Evolutionary conservation across 306 rosid genomes (phyloP).

Genomic region (Mimosa pudica): DNA sequence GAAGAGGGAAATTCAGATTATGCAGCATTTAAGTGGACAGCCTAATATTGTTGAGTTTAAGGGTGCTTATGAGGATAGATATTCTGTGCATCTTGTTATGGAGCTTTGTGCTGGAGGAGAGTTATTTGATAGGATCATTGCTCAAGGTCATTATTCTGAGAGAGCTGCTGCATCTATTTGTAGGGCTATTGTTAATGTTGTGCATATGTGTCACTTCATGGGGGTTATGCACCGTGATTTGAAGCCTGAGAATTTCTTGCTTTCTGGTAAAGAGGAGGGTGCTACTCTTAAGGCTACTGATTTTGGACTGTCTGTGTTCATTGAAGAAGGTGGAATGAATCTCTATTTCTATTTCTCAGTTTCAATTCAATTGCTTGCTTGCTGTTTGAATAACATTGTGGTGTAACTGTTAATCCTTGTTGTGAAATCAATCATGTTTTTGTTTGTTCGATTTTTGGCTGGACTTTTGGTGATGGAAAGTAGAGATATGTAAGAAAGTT

Average conservation of each 20-base stretch:
- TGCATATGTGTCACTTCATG: slow-evolving; percentile 86
- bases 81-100: slow-evolving; percentile 87
- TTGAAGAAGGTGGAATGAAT: slow-evolving; percentile 64
- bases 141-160: slow-evolving; percentile 83
- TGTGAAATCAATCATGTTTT: slow-evolving; percentile 9
- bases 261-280: slow-evolving; percentile 60
- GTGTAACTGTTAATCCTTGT: slow-evolving; percentile 7
- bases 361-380: slow-evolving; percentile 12
- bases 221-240: slow-evolving; percentile 93
- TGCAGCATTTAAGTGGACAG: slow-evolving; percentile 94
- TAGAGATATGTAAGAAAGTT: background rate
- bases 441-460: background rate
- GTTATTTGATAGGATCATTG: slow-evolving; percentile 84
- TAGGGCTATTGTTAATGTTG: slow-evolving; percentile 74
- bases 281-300: slow-evolving; percentile 87
- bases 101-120: slow-evolving; percentile 94
- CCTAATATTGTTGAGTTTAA: slow-evolving; percentile 79
- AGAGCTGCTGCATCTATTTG: slow-evolving; percentile 73
- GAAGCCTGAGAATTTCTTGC: slow-evolving; percentile 93
- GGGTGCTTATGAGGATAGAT: slow-evolving; percentile 77
- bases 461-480: background rate
- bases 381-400: slow-evolving; percentile 14
- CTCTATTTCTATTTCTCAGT: background rate
- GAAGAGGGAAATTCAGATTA: slow-evolving; percentile 81
- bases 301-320: slow-evolving; percentile 91